These are phyloP conservation scores for Coemansia sp. DNA, from an alignment of 371 early-diverging fungal genomes.

Conservation along the genomic window DNA sequence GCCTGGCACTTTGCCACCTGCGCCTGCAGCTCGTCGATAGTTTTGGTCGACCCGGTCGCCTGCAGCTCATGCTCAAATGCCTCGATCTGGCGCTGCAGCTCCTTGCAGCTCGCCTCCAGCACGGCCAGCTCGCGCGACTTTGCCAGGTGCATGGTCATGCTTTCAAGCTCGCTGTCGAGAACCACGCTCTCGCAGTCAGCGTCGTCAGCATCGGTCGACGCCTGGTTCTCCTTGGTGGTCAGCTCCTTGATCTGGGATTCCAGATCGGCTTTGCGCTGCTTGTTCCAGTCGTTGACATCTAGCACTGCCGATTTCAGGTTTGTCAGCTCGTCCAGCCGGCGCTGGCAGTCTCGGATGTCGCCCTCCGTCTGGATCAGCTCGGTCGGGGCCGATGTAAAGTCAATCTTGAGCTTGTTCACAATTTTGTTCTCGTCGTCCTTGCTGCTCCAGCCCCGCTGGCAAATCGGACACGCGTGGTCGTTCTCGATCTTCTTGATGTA, in stretches of 20 bases:
- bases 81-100: constrained; percentile 53
- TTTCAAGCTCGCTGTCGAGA: constrained; percentile 44
- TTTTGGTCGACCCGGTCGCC: constrained; percentile 62
- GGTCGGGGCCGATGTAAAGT: constrained; percentile 54
- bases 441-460: constrained; percentile 60
- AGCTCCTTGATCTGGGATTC: constrained; percentile 54
- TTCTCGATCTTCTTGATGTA: constrained; percentile 57
- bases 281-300: constrained; percentile 52
- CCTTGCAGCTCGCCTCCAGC: constrained; percentile 45
- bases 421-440: constrained; percentile 58
- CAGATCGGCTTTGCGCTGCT: constrained; percentile 48
- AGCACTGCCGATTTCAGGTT: constrained; percentile 53
- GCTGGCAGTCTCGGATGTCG: constrained; percentile 49
- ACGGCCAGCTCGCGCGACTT: constrained; percentile 46
- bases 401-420: constrained; percentile 53
- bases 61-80: constrained; percentile 61
- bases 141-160: constrained; percentile 33
- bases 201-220: constrained; percentile 49
- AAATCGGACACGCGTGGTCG: constrained; percentile 68
- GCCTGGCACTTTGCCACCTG: constrained; percentile 59
- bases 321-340: constrained; percentile 48
- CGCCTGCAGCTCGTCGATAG: constrained; percentile 65
- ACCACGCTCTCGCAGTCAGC: constrained; percentile 42
- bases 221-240: constrained; percentile 44
- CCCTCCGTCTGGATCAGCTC: constrained; percentile 50